Evolutionary conservation across 73 alveolate species (phyloP).

Genomic region (Loxodes magnus): DNA sequence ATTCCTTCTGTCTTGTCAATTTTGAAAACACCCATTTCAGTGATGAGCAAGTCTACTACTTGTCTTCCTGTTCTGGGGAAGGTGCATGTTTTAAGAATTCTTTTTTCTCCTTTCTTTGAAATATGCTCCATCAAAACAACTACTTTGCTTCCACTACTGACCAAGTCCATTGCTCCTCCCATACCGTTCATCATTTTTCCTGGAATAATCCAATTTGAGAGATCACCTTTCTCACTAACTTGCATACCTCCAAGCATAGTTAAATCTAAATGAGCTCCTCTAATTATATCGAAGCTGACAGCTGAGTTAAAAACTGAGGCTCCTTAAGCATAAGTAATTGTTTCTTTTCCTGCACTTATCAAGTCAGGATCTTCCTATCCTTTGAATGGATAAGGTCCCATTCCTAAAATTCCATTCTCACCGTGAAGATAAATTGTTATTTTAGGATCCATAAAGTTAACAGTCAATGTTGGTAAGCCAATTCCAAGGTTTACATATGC

Average conservation of each 20-base stretch:
- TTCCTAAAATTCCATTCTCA: conserved; percentile 76
- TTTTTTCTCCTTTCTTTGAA: conserved; percentile 46
- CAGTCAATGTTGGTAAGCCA: conserved; percentile 73
- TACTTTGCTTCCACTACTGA: conserved; percentile 45
- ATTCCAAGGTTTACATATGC: conserved; percentile 74
- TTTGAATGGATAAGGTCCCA: conserved; percentile 66
- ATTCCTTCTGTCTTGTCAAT: conserved; percentile 16
- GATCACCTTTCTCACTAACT: conserved; percentile 74
- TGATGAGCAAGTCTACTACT: conserved; percentile 46
- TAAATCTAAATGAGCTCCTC: conserved; percentile 78
- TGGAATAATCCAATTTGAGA: conserved; percentile 95
- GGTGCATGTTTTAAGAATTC: conserved; percentile 44
- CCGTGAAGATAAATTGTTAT: conserved; percentile 37
- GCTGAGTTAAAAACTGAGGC: conserved; percentile 68
- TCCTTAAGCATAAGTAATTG: conserved; percentile 67
- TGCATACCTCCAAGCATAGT: conserved; percentile 74
- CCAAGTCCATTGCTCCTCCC: conserved; percentile 91
- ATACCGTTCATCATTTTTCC: conserved; percentile 86
- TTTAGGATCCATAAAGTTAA: conserved; percentile 30
- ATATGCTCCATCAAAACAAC: conserved; percentile 73
- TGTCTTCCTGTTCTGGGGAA: conserved; percentile 65
- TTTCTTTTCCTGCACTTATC: conserved; percentile 87
- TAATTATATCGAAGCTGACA: conserved; percentile 78
- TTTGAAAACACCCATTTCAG: conserved; percentile 45
- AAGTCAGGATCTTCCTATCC: conserved; percentile 75